Evolutionary conservation across 2,329 filamentous ascomycete species (phyloP), one percentile per base, ranked within the genome.

Genomic region (Paraphaeosphaeria minitans): DNA sequence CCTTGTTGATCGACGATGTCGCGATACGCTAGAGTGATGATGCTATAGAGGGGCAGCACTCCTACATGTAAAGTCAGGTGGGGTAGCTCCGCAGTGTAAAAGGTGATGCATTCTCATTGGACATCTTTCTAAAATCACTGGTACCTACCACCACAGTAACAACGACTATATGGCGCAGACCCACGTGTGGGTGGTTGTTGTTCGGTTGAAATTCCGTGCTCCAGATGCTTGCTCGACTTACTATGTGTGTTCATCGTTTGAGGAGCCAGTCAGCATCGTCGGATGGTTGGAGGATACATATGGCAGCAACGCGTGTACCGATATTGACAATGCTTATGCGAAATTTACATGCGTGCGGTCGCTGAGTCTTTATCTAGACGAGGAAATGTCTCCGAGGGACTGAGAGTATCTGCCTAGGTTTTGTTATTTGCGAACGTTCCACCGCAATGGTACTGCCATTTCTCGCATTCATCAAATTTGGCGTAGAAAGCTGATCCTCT

Each of bases 1-100:
- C 31, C 21, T 50, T 24, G 14, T 37, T 22, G 47, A 21, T 10
- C 9, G 10, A 14, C 21, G 47, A 50, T 50, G 47, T 35, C 47
- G 47, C n/a, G 47, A 50, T 35, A 22, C 21, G 29, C 10, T 37
- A 35, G 47, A 37, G 19, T 50, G 31, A 50, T 50, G 47, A 50
- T 50, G 47, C 14, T 50, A 50, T 50, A 21, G 43, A 46, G 43
- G 43, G 43, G 43, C 19, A 46, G 22, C 43, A 46, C 6, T 27
- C 24, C 21, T 46, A 27, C 21, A 46, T 46, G n/a, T 48, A 4
- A 27, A 29, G 46, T 13, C 7, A 33, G 29, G 46, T 33, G 46
- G 46, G 46, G 31, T 21, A 50, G 19, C 31, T 35, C 16, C 19
- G 19, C n/a, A 13, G 9, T 50, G 21, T 46, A 6, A 31, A 31